Percentiles rank a stretch among this genome's conserved stretches.
Conservation (phyloP, 1,139 yeast genomes). For the Kodamaea sp. region DNA sequence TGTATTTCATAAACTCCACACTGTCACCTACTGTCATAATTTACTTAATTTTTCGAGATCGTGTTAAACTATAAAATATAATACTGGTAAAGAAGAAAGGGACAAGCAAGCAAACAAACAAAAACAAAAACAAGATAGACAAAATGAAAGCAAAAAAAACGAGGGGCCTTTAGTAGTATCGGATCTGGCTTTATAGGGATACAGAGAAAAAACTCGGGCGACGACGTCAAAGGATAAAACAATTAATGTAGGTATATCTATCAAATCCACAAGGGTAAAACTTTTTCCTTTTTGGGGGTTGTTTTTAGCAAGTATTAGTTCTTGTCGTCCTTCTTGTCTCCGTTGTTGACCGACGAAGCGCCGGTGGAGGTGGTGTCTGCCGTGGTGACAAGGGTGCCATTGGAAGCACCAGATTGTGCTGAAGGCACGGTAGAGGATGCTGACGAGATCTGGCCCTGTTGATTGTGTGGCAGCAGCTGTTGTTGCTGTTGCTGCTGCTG, state of each 20-base stretch:
- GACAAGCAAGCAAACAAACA: constrained; percentile 3
- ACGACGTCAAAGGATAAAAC: background rate
- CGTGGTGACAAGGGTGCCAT: constrained; percentile 8
- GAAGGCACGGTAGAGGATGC: constrained; percentile 7
- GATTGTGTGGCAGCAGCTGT: constrained; percentile 8
- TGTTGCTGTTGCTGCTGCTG: constrained; percentile 7
- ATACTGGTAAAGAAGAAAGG: constrained; percentile 12
- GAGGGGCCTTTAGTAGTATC: background rate
- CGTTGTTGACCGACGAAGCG: constrained; percentile 5
- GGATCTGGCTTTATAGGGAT: background rate
- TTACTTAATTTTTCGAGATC: no score
- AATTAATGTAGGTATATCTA: constrained; percentile 4
- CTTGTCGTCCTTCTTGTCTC: constrained; percentile 11
- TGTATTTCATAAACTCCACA: no score
- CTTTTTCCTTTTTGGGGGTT: constrained; percentile 1
- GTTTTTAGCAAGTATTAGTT: constrained; percentile 1
- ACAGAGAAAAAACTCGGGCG: background rate
- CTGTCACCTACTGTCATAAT: no score
- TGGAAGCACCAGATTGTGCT: constrained; percentile 5
- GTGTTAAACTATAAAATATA: constrained; percentile 8
- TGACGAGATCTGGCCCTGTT: constrained; percentile 5
- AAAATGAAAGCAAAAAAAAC: background rate
- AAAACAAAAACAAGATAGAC: constrained; percentile 2
- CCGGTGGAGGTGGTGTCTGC: constrained; percentile 4
- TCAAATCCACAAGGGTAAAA: constrained; percentile 6